Conservation (phyloP, 768 basidiomycete genomes). For the Suillus alpinus region DNA sequence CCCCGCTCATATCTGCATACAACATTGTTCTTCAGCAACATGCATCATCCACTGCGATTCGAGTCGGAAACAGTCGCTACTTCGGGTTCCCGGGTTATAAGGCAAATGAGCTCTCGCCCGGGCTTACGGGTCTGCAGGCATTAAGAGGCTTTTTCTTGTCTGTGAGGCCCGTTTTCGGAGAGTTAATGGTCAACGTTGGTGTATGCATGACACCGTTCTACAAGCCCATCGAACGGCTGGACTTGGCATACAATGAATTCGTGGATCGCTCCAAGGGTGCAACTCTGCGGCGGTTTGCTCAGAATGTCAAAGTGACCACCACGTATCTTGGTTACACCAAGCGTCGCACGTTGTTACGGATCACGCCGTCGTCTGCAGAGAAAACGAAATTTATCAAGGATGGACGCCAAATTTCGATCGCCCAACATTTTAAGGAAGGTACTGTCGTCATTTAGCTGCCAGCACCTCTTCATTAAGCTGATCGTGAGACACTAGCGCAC, state of each 20-base stretch:
- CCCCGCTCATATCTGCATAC: slow-evolving; percentile 38
- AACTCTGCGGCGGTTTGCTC: slow-evolving; percentile 46
- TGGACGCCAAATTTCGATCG: not conserved
- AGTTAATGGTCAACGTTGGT: slow-evolving; percentile 44
- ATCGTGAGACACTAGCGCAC: not conserved
- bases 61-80: slow-evolving; percentile 42
- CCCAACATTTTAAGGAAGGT: not conserved
- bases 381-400: slow-evolving; percentile 44
- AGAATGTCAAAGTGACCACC: slow-evolving; percentile 56
- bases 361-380: slow-evolving; percentile 17
- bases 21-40: slow-evolving; percentile 40
- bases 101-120: slow-evolving; percentile 11
- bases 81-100: slow-evolving; percentile 30
- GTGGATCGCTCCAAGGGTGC: slow-evolving; percentile 31
- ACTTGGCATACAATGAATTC: not conserved
- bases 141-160: slow-evolving; percentile 42
- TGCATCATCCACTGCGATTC: slow-evolving; percentile 36
- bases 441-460: not conserved
- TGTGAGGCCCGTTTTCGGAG: slow-evolving; percentile 37
- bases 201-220: slow-evolving; percentile 44
- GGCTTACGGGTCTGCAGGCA: slow-evolving; percentile 34
- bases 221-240: slow-evolving; percentile 24
- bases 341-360: not conserved
- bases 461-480: not conserved
- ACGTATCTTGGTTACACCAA: slow-evolving; percentile 50